Evolutionary conservation across 2,329 filamentous ascomycete species (phyloP).

Genomic region (Moelleriella libera): DNA sequence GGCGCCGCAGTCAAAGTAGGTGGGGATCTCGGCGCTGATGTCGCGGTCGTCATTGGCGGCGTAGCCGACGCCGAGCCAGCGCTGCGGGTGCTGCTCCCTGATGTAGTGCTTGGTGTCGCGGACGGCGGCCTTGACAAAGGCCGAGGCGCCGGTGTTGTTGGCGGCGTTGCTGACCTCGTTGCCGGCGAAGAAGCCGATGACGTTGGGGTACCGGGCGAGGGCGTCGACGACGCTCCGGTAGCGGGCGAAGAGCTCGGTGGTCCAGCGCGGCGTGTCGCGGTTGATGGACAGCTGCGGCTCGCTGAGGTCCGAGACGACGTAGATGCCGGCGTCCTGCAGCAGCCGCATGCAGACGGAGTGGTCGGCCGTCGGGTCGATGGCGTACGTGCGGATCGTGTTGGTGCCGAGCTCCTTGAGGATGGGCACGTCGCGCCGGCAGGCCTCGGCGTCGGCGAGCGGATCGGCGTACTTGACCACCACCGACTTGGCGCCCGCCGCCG

Average conservation of each 20-base stretch:
- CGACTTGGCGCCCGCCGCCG: conserved; percentile 34
- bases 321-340: conserved; percentile 77
- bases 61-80: conserved; percentile 79
- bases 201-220: conserved; percentile 72
- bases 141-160: conserved; percentile 79
- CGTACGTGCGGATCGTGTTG: conserved; percentile 92
- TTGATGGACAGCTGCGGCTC: conserved; percentile 75
- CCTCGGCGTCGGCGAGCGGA: conserved; percentile 57
- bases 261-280: conserved; percentile 66
- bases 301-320: conserved; percentile 82
- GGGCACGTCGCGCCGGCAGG: conserved; percentile 77
- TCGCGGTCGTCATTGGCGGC: conserved; percentile 83
- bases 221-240: conserved; percentile 77
- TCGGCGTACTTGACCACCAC: conserved; percentile 52
- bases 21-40: conserved; percentile 67
- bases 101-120: conserved; percentile 94
- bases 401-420: conserved; percentile 65
- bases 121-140: conserved; percentile 93
- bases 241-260: conserved; percentile 59
- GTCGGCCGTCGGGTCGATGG: conserved; percentile 64
- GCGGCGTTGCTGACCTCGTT: conserved; percentile 88
- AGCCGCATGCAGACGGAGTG: conserved; percentile 77
- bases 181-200: conserved; percentile 94
- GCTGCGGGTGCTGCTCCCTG: conserved; percentile 56
- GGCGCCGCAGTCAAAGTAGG: conserved; percentile 86